Evolutionary conservation across 768 basidiomycete genomes (phyloP), one percentile per base, ranked within the genome.

Genomic region (Tylopilus felleus): DNA sequence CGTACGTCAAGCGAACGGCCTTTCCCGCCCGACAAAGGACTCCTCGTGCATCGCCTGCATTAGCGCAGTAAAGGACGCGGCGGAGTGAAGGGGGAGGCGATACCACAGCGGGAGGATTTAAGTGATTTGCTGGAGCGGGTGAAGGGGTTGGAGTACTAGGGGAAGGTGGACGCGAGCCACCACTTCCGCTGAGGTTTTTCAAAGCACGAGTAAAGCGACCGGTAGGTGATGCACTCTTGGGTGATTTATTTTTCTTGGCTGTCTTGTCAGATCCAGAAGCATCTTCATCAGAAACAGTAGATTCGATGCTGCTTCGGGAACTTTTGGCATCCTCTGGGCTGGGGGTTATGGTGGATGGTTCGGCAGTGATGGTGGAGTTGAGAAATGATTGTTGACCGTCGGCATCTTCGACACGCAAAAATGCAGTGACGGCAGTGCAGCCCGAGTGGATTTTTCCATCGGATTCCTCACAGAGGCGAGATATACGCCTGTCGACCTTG

Each of bases 391-490:
- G 91, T 27, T 75, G 74, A 31, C 90, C 90, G 16, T 85, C 75
- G 2, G 74, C 76, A 60, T 93, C 93, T 72, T 99, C 97, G 54
- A 98, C 73, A 14, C 97, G 88, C 49, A 99, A 80, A 72, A 98
- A 96, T 2, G 93, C 93, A 25, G 91, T 94, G 33, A 97, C 97
- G 5, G 92, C 97, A 5, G 97, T 99, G 66, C 96, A 98, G 1
- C 97, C 97, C 8, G 92, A 94, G 64, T 96, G 93, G 46, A 96
- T 94, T 70, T 91, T 93, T 60, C 92, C 93, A 38, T 90, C 87
- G 7, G 89, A 89, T 59, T 88, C 84, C 64, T 90, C 88, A 51
- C 93, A 86, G 64, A 98, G 84, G 44, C 78, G 81, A 17, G 93
- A 94, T 29, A 99, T 80, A 53, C 80, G 78, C 44, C 75, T 79